Conservation (phyloP, 2,329 filamentous ascomycete species). For the Xylariaceae sp. region DNA sequence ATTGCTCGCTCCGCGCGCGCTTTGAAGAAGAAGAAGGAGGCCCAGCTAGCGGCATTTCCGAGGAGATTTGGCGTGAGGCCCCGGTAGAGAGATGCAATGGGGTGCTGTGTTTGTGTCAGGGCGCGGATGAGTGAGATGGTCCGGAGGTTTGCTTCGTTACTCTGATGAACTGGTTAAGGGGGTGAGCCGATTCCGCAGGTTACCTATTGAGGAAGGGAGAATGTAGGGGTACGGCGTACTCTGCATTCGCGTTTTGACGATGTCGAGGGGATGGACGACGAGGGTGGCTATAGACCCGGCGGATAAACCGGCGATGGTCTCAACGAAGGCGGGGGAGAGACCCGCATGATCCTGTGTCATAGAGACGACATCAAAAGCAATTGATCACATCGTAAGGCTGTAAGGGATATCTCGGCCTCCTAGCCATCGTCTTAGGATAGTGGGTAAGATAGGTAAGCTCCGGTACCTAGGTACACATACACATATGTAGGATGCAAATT, state of each 20-base stretch:
- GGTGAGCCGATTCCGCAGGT: background rate
- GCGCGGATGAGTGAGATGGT: slow-evolving; percentile 57
- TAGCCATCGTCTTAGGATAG: background rate
- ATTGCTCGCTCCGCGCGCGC: slow-evolving; percentile 54
- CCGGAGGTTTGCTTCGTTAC: slow-evolving; percentile 41
- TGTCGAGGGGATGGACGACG: slow-evolving; percentile 87
- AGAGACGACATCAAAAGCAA: slow-evolving; percentile 32
- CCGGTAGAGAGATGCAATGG: slow-evolving; percentile 76
- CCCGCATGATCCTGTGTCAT: slow-evolving; percentile 59
- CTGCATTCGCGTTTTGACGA: slow-evolving; percentile 95
- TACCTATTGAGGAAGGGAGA: background rate
- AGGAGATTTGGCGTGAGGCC: slow-evolving; percentile 88
- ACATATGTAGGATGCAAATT: too few species aligned
- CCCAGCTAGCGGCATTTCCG: slow-evolving; percentile 90
- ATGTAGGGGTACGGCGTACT: slow-evolving; percentile 51
- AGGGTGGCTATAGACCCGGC: slow-evolving; percentile 87
- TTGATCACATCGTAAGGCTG: slow-evolving; percentile 13
- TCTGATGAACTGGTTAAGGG: slow-evolving; percentile 50
- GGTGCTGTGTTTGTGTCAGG: slow-evolving; percentile 54
- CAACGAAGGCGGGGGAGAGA: slow-evolving; percentile 77
- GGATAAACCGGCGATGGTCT: slow-evolving; percentile 86
- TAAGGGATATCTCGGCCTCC: background rate
- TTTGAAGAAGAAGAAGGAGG: slow-evolving; percentile 85
- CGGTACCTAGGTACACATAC: too few species aligned
- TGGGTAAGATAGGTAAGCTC: too few species aligned